Evolutionary conservation across 106 monocot genomes (phyloP).

Genomic region (Xerophyta viscosa): DNA sequence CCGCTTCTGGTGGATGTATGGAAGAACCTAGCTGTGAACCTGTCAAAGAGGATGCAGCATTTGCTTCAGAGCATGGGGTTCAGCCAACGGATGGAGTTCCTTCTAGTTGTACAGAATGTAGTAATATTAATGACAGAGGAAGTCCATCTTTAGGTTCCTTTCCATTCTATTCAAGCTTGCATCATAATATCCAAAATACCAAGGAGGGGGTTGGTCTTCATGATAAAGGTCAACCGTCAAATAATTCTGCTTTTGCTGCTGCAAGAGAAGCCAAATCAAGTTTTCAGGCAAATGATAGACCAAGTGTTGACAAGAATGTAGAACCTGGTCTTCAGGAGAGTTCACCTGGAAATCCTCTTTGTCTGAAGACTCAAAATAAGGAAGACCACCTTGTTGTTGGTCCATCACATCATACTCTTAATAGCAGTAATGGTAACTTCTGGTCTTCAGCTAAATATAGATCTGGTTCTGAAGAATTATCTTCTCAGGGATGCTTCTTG

Average conservation of each 20-base stretch:
- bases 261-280: not conserved
- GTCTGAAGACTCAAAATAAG: no score
- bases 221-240: slow-evolving; percentile 4
- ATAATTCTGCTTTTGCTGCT: not conserved
- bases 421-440: no score
- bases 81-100: slow-evolving; percentile 4
- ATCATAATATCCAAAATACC: not conserved
- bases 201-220: slow-evolving; percentile 3
- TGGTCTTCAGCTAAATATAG: no score
- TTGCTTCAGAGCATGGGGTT: slow-evolving; percentile 5
- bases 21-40: slow-evolving; percentile 10
- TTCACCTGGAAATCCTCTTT: no score
- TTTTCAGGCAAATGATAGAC: slow-evolving; percentile 3
- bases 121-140: not conserved
- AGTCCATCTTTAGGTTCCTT: not conserved
- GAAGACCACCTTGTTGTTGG: no score
- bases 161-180: not conserved
- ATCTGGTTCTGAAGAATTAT: slow-evolving; percentile 1
- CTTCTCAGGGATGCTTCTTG: not conserved
- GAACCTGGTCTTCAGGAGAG: no score
- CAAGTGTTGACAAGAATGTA: no score
- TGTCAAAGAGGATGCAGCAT: not conserved
- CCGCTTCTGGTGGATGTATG: not conserved
- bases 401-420: no score
- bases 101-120: not conserved